phyloP scores from a whole-genome alignment of 1,284 basidiomycete species.

The Ceratobasidium papillatum region DNA sequence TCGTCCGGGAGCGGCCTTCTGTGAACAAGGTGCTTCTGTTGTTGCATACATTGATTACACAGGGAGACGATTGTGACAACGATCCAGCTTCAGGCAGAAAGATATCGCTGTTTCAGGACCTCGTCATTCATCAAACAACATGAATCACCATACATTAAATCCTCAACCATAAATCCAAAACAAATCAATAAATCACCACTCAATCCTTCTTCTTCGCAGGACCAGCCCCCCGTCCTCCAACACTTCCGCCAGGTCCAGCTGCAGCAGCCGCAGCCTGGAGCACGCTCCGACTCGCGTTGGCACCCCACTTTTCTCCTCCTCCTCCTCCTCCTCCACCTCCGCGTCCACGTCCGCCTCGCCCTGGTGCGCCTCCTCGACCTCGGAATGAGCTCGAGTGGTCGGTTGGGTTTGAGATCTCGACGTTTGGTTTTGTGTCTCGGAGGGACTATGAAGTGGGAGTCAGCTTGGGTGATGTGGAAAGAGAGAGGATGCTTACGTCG shows the following conservation, averaged over 20 bases:
- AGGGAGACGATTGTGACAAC: too few species aligned
- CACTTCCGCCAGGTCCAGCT: slow-evolving; percentile 22
- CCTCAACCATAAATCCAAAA: not conserved
- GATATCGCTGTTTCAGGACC: too few species aligned
- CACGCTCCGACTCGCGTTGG: slow-evolving; percentile 16
- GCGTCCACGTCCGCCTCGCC: slow-evolving; percentile 54
- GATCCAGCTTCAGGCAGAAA: too few species aligned
- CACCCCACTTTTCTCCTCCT: slow-evolving; percentile 64
- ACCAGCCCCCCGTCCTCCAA: not conserved
- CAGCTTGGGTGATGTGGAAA: not conserved
- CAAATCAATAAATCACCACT: not conserved
- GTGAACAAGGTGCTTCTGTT: too few species aligned
- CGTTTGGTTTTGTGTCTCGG: slow-evolving; percentile 49
- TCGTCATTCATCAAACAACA: too few species aligned
- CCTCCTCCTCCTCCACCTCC: slow-evolving; percentile 66
- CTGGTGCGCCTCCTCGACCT: slow-evolving; percentile 43
- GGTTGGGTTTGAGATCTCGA: slow-evolving; percentile 53
- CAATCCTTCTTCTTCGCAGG: not conserved
- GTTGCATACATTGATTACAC: too few species aligned
- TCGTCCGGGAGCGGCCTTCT: too few species aligned
- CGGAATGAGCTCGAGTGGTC: slow-evolving; percentile 43
- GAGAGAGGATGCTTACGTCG: slow-evolving; percentile 58
- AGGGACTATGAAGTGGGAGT: slow-evolving; percentile 47
- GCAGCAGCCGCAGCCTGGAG: slow-evolving; percentile 32
- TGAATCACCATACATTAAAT: not conserved